Evolutionary conservation across 768 basidiomycete species (phyloP).

Genomic region (Tricholomella constricta): DNA sequence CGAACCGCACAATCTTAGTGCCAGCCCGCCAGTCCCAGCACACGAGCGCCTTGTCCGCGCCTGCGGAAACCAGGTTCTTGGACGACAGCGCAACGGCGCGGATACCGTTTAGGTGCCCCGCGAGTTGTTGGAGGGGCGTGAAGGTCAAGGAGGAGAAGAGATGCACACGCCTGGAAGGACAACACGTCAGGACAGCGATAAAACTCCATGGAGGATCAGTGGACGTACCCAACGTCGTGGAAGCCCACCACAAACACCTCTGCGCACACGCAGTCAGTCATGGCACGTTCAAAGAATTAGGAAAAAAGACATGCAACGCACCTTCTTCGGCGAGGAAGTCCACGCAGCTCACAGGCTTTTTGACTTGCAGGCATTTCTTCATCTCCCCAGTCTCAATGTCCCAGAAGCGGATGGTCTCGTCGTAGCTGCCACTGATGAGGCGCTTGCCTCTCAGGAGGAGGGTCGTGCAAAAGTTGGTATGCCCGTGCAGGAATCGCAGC

Average conservation of each 20-base stretch:
- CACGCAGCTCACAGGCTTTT: slow-evolving; percentile 89
- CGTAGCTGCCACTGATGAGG: slow-evolving; percentile 88
- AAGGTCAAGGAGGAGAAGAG: slow-evolving; percentile 86
- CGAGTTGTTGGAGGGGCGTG: slow-evolving; percentile 79
- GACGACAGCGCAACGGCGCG: slow-evolving; percentile 86
- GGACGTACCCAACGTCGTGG: slow-evolving; percentile 81
- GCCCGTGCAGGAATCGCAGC: slow-evolving; percentile 77
- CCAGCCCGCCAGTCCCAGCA: slow-evolving; percentile 93
- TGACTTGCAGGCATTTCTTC: slow-evolving; percentile 79
- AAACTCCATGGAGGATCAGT: background rate
- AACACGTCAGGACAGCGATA: background rate
- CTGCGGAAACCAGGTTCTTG: slow-evolving; percentile 85
- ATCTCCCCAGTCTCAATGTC: slow-evolving; percentile 64
- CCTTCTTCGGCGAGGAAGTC: slow-evolving; percentile 85
- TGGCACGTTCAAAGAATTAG: background rate
- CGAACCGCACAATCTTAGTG: slow-evolving; percentile 86
- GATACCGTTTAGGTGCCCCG: slow-evolving; percentile 87
- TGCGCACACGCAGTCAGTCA: slow-evolving; percentile 25
- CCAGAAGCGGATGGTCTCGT: slow-evolving; percentile 93
- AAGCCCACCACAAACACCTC: slow-evolving; percentile 93
- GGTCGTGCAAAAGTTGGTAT: slow-evolving; percentile 88
- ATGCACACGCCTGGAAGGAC: slow-evolving; percentile 73
- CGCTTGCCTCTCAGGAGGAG: slow-evolving; percentile 75
- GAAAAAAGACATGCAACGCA: slow-evolving; percentile 28
- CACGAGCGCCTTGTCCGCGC: slow-evolving; percentile 71